Conservation (phyloP, 148 eudicot species). For the Vaccinium darrowii region DNA sequence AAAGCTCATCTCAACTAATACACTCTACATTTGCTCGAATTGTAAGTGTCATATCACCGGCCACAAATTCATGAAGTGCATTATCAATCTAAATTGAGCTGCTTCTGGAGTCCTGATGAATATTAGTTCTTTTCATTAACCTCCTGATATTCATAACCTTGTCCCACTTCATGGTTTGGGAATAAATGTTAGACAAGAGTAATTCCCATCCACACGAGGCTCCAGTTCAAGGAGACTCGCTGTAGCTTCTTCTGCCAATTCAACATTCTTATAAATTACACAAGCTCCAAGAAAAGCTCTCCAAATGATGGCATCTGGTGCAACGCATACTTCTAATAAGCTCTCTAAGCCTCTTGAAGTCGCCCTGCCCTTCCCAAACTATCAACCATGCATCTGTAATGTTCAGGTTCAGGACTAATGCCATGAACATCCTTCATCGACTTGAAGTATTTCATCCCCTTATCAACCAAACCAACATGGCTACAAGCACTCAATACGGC, state of each 20-base stretch:
- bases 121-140: too few relatives aligned
- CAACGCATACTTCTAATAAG: conserved; percentile 19
- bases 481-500: too few relatives aligned
- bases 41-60: background rate
- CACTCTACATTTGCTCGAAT: background rate
- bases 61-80: background rate
- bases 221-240: conserved; percentile 16
- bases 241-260: conserved; percentile 21
- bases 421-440: too few relatives aligned
- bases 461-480: too few relatives aligned
- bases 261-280: conserved; percentile 16
- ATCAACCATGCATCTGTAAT: too few relatives aligned
- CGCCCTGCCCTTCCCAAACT: too few relatives aligned
- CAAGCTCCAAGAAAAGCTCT: conserved; percentile 26
- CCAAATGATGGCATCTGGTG: background rate
- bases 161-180: conserved; percentile 23
- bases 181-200: conserved; percentile 26
- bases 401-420: too few relatives aligned
- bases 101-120: too few relatives aligned
- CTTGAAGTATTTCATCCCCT: too few relatives aligned
- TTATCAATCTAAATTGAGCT: too few relatives aligned
- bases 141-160: conserved; percentile 6
- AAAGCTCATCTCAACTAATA: too few relatives aligned
- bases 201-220: conserved; percentile 18
- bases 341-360: conserved; percentile 22